Evolutionary conservation across 495 filamentous ascomycete genomes (phyloP).

Genomic region (Xylaria acuta): DNA sequence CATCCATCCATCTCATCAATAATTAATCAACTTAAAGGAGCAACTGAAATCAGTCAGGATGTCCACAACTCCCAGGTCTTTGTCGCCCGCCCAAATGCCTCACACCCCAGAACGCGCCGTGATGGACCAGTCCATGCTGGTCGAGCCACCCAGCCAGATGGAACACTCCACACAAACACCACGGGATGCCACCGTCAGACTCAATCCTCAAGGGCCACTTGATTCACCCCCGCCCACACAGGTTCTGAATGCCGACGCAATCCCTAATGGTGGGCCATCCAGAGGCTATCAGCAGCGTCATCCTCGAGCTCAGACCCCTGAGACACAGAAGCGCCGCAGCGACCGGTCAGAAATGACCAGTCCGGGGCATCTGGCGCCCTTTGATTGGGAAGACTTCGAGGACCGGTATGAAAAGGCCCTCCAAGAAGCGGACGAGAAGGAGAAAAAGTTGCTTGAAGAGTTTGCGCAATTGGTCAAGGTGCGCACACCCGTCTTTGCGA

Average conservation of each 20-base stretch:
- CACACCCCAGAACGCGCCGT: conserved; percentile 29
- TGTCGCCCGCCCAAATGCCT: conserved; percentile 32
- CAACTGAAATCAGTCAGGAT: conserved; percentile 21
- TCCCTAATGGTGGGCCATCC: conserved; percentile 27
- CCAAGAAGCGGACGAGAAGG: conserved; percentile 61
- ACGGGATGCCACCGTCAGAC: conserved; percentile 34
- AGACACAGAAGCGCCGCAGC: conserved; percentile 40
- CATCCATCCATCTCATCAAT: not conserved
- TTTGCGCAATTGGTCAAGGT: conserved; percentile 69
- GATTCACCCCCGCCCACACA: conserved; percentile 42
- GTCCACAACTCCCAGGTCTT: conserved; percentile 39
- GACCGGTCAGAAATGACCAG: conserved; percentile 46
- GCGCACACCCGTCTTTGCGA: conserved; percentile 21
- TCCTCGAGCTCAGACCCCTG: conserved; percentile 35
- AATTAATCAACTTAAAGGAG: not conserved
- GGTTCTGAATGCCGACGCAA: conserved; percentile 50
- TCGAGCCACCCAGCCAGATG: conserved; percentile 38
- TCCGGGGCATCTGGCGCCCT: conserved; percentile 53
- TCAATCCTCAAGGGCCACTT: conserved; percentile 42
- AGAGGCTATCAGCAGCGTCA: conserved; percentile 32
- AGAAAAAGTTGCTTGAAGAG: conserved; percentile 68
- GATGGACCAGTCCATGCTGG: conserved; percentile 42
- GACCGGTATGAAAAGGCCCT: conserved; percentile 66
- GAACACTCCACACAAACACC: conserved; percentile 30
- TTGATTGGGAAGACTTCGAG: conserved; percentile 74